Percentiles rank a stretch among this genome's conserved stretches.
Conservation (phyloP, 2,329 filamentous ascomycete species). For the Pseudonectria foliicola region DNA sequence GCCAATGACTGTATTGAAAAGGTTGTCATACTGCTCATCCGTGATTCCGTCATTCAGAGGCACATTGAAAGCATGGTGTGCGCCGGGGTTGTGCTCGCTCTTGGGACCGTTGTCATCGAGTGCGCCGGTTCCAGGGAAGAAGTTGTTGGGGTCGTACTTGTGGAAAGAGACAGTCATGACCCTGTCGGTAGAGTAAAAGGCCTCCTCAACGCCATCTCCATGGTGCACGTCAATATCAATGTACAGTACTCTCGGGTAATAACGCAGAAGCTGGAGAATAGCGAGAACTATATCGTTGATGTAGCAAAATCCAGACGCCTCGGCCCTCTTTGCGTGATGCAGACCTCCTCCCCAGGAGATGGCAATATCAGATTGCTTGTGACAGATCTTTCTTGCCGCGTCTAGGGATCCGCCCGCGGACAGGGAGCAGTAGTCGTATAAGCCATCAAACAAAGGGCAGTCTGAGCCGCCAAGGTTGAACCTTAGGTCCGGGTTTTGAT, state of each 20-base stretch:
- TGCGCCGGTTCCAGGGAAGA: constrained; percentile 88
- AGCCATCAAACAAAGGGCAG: constrained; percentile 91
- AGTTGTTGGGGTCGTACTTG: constrained; percentile 78
- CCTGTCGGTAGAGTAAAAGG: constrained; percentile 81
- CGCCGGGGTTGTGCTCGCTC: constrained; percentile 76
- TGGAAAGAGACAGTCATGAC: constrained; percentile 94
- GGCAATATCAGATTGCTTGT: constrained; percentile 85
- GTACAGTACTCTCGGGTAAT: constrained; percentile 81
- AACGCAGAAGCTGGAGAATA: constrained; percentile 78
- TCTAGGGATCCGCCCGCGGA: constrained; percentile 88
- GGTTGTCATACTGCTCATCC: constrained; percentile 76
- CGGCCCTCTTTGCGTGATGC: constrained; percentile 90
- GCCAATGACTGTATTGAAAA: constrained; percentile 78
- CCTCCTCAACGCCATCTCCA: constrained; percentile 84
- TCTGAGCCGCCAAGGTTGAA: constrained; percentile 89
- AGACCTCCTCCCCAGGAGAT: constrained; percentile 97
- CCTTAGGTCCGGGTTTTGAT: constrained; percentile 54
- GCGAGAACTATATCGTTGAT: constrained; percentile 97
- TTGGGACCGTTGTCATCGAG: constrained; percentile 78
- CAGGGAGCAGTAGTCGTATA: constrained; percentile 91
- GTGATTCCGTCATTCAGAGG: constrained; percentile 87
- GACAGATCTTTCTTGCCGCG: constrained; percentile 81
- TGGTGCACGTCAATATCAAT: constrained; percentile 93
- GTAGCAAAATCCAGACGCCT: constrained; percentile 96
- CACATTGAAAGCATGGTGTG: constrained; percentile 85